Evolutionary conservation across 2,329 filamentous ascomycete genomes (phyloP), one percentile per base, ranked within the genome.

Genomic region (Diaporthe sp.): DNA sequence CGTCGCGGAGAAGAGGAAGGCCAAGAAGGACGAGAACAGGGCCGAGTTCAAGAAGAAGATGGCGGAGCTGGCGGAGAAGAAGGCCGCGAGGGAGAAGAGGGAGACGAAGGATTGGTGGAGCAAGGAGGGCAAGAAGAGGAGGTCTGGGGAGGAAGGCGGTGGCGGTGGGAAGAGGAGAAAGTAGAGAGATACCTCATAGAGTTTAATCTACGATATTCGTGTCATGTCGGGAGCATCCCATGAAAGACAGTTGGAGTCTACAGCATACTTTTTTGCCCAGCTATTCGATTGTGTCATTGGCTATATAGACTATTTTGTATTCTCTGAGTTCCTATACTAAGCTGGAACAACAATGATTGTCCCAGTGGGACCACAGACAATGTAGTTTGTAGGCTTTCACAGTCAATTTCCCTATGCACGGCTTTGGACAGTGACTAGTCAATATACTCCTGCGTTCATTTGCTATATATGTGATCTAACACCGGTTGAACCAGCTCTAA

Each of bases 21-120:
- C 88, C 74, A 96, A 96, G 86, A 97, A 99, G 88, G 96, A 98
- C 81, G 95, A 96, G 88, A 91, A 95, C 82, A 91, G 94, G 77
- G 91, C 92, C 78, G 92, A 92, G 78, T 97, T 98, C 85, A 89
- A 93, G 79, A 94, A 94, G 86, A 97, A 95, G 89, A 90, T 98
- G 55, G 93, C 91, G 10, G 94, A 95, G 81, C 92, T 92, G 81
- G 89, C 92, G 81, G 95, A 98, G 89, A 97, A 95, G 91, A 94
- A 95, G 86, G 90, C 90, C 75, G 94, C 93, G 76, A 88, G 96
- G 71, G 96, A 98, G 88, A 97, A 96, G 91, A 92, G 92, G 80
- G 96, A 99, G 87, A 94, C 92, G 82, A 94, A 98, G 83, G 96
- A 98, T 80, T 99, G 92, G 82, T 99, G 97, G 97, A 89, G 92